Conservation (phyloP, 768 basidiomycete species). For the Rhodotorula kratochvilovae region DNA sequence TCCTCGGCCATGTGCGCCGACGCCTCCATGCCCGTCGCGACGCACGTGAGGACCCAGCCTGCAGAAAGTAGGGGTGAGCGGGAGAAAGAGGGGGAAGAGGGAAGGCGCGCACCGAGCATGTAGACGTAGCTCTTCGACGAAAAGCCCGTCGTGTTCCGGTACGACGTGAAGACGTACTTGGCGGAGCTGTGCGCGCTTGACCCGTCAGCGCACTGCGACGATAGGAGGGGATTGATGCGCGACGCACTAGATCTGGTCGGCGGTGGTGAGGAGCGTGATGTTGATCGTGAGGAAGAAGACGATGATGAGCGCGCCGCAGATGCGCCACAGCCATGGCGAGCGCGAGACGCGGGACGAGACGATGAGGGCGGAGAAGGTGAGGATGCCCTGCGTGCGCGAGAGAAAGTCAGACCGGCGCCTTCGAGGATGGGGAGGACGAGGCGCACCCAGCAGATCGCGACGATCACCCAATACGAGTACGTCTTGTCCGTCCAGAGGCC, state of each 20-base stretch:
- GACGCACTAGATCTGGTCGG: slow-evolving; percentile 18
- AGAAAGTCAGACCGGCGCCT: accelerated
- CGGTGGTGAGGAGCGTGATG: slow-evolving; percentile 28
- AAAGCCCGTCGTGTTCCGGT: slow-evolving; percentile 39
- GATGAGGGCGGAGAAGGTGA: slow-evolving; percentile 27
- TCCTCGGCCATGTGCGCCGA: slow-evolving; percentile 51
- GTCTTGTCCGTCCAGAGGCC: slow-evolving; percentile 27
- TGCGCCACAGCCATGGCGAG: slow-evolving; percentile 40
- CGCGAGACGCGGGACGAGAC: slow-evolving; percentile 32
- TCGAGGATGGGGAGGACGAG: neutral
- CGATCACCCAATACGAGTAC: slow-evolving; percentile 31
- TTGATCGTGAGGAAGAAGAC: slow-evolving; percentile 33
- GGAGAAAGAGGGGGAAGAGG: too few species aligned
- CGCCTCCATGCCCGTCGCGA: slow-evolving; percentile 50
- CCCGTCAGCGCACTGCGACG: too few species aligned
- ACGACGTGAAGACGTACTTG: slow-evolving; percentile 37
- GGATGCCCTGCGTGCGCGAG: slow-evolving; percentile 12
- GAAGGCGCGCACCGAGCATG: slow-evolving; percentile 45
- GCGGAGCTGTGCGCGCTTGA: slow-evolving; percentile 17
- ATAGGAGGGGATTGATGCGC: neutral
- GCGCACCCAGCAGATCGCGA: slow-evolving; percentile 37
- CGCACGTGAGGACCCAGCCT: slow-evolving; percentile 47
- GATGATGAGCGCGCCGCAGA: slow-evolving; percentile 29
- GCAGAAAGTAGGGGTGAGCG: neutral
- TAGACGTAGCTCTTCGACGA: slow-evolving; percentile 46